Percentiles rank a stretch among this genome's conserved stretches.
phyloP scores from a whole-genome alignment of 345 rosid genomes.

The Pistacia atlantica region DNA sequence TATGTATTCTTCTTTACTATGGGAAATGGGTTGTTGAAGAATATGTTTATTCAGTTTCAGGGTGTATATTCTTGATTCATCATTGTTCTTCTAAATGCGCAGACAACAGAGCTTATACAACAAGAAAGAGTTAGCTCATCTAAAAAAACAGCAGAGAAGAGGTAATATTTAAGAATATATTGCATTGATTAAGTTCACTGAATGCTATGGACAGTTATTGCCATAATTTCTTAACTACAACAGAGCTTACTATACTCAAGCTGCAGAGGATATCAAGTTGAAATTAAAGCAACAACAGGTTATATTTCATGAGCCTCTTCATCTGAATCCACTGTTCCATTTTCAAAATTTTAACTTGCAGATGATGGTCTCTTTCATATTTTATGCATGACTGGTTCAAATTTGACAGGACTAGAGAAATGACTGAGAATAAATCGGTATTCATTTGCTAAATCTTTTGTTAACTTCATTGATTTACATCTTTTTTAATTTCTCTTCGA shows the following conservation, averaged over 20 bases:
- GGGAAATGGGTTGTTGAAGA: neutral
- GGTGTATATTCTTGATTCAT: neutral
- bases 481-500: neutral
- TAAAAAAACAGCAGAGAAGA: slow-evolving; percentile 48
- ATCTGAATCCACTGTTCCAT: slow-evolving; percentile 7
- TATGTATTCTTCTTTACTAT: neutral
- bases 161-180: slow-evolving; percentile 45
- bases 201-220: slow-evolving; percentile 14
- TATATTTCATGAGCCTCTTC: slow-evolving; percentile 16
- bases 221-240: slow-evolving; percentile 7
- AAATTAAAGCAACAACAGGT: slow-evolving; percentile 69
- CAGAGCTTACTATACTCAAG: slow-evolving; percentile 61
- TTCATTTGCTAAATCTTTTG: slow-evolving; percentile 5
- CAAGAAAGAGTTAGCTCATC: slow-evolving; percentile 56
- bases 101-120: slow-evolving; percentile 66
- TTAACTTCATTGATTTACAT: neutral
- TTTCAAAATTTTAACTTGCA: neutral
- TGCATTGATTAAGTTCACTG: slow-evolving; percentile 14
- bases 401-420: slow-evolving; percentile 24
- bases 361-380: slow-evolving; percentile 11
- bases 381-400: slow-evolving; percentile 58
- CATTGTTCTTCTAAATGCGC: neutral
- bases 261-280: slow-evolving; percentile 40
- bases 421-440: slow-evolving; percentile 43
- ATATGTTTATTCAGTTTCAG: neutral